Conservation (phyloP, 2,329 filamentous ascomycete genomes). For the Botrytis galanthina region DNA sequence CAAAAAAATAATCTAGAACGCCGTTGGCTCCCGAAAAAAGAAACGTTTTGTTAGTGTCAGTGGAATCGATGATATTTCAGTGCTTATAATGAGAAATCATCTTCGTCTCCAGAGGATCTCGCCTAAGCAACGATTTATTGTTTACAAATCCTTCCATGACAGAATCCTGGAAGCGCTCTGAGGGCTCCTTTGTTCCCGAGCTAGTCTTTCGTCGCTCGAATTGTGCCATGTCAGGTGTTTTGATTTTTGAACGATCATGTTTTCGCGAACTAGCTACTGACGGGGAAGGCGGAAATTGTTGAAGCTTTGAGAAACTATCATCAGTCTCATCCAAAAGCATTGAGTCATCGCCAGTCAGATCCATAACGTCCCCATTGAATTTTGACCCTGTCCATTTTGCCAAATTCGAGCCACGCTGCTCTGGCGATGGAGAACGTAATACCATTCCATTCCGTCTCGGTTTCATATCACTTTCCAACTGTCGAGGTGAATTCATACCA, state of each 20-base stretch:
- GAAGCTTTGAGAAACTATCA: not conserved
- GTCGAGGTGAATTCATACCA: not conserved
- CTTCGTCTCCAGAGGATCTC: not conserved
- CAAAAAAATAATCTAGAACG: not conserved
- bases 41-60: not conserved
- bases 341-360: constrained; percentile 15
- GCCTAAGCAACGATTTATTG: not conserved
- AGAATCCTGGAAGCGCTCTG: not conserved
- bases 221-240: not conserved
- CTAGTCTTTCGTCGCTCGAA: not conserved
- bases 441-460: not conserved
- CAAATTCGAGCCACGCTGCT: not conserved
- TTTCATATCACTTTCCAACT: not conserved
- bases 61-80: not conserved
- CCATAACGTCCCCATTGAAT: not conserved
- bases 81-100: constrained; percentile 7
- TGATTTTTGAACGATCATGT: not conserved
- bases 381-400: not conserved
- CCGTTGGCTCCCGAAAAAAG: not conserved
- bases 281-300: not conserved
- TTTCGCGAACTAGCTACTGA: not conserved
- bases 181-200: not conserved
- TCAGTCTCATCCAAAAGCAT: constrained; percentile 9
- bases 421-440: not conserved
- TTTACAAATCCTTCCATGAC: not conserved